Evolutionary conservation across 1,284 basidiomycete genomes (phyloP), one percentile per base, ranked within the genome.

Genomic region (Moesziomyces sp.): DNA sequence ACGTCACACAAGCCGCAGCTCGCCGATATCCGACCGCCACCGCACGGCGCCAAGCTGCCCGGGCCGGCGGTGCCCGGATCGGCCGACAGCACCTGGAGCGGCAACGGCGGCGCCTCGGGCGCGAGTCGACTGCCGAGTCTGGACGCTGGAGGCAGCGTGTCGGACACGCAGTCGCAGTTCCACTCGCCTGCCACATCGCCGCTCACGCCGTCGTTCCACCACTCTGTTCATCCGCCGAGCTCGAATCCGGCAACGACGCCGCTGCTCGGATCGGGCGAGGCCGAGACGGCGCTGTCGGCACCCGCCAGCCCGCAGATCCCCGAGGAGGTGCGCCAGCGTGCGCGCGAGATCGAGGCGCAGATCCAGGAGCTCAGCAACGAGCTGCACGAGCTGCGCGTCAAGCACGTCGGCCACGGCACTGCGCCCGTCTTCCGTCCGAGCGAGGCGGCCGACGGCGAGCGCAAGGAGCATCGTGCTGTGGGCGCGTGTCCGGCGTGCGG

Each of bases 341-440:
- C 68, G 7, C 66, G 60, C n/a, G 73, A 75, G 24, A 63, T 78
- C 45, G 73, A 78, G 55, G 56, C 49, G 9, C 64, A 72, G 47
- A 76, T 78, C 21, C 53, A 58, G 34, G 73, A 73, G 24, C 59
- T 76, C 26, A 60, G 69, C 50, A 60, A 56, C 23, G 76, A 78
- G 51, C 56, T 78, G 26, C 52, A 50, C 49, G 63, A 71, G 21
- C 73, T 75, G 11, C 63, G 73, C 16, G 35, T 70, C 28, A 52
- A 66, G 46, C 62, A 72, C 26, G 62, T 73, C 2, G 70, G 70
- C 10, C 60, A 59, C 8, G 70, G 70, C n/a, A 64, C 56, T 4
- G 64, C 70, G 0, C 64, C 68, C 13, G 30, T 3, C 8, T 71
- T 65, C 48, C 13, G 23, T 21, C 35, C 51, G 2, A 52, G 49